phyloP scores from a whole-genome alignment of 345 rosid species.

The Kandelia obovata region DNA sequence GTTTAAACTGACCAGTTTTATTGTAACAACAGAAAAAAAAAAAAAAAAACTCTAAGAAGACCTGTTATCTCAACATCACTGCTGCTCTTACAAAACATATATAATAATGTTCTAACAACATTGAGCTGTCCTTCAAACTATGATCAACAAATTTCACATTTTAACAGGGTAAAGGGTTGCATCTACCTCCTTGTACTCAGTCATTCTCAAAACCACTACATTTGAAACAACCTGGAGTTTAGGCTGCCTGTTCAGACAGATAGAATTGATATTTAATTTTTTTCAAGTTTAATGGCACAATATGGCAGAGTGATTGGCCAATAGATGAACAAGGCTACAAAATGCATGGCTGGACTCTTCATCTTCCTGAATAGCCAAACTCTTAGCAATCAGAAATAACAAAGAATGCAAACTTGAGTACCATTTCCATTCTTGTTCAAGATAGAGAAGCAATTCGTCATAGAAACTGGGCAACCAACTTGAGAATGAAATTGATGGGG shows the following conservation, averaged over 20 bases:
- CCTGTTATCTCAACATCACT: no score
- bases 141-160: no score
- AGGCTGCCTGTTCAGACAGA: neutral
- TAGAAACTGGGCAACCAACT: slow-evolving; percentile 97
- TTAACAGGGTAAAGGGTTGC: no score
- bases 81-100: no score
- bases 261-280: neutral
- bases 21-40: no score
- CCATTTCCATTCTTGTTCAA: slow-evolving; percentile 99
- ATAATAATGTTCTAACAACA: no score
- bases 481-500: slow-evolving; percentile 45
- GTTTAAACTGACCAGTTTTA: no score
- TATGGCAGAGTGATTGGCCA: neutral
- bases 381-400: neutral
- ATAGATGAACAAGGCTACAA: neutral
- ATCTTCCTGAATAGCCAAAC: neutral
- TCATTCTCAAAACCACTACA: no score
- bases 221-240: no score
- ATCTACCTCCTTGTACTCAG: no score
- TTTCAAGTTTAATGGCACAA: neutral
- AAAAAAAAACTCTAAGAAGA: no score
- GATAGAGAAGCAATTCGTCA: slow-evolving; percentile 87
- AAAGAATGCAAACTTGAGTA: slow-evolving; percentile 26
- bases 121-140: no score
- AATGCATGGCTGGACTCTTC: neutral